Evolutionary conservation across 78 protist species (phyloP).

Genomic region (Dictyostelium purpureum): DNA sequence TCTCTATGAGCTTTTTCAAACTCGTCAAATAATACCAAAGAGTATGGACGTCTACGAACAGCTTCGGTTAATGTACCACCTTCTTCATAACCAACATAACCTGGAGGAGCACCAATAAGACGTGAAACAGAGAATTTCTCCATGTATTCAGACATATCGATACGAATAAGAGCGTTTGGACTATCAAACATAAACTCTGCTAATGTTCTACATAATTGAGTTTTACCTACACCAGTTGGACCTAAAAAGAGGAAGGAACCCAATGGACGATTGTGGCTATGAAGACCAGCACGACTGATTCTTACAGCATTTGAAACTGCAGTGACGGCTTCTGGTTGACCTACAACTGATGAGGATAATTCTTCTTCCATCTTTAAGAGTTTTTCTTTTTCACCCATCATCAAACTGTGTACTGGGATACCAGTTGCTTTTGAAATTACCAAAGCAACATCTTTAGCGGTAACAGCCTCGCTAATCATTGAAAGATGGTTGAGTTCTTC

Average conservation of each 20-base stretch:
- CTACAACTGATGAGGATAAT: constrained; percentile 92
- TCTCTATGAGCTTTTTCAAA: constrained; percentile 92
- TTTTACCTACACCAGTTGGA: constrained; percentile 94
- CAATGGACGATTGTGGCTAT: constrained; percentile 87
- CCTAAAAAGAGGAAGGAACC: constrained; percentile 97
- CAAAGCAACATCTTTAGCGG: constrained; percentile 84
- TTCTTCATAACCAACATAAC: constrained; percentile 98
- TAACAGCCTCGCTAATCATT: constrained; percentile 86
- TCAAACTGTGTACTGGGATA: constrained; percentile 94
- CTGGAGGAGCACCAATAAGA: constrained; percentile 99
- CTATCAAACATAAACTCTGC: constrained; percentile 95
- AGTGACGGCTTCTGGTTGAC: constrained; percentile 97
- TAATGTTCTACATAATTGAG: constrained; percentile 97
- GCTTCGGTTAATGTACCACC: constrained; percentile 99
- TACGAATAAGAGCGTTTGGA: constrained; percentile 92
- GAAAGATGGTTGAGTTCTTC: constrained; percentile 12
- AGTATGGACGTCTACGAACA: constrained; percentile 97
- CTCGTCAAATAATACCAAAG: constrained; percentile 86
- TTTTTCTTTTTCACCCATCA: constrained; percentile 87
- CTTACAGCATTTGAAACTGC: constrained; percentile 95
- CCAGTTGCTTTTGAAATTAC: constrained; percentile 97
- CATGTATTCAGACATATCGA: constrained; percentile 99
- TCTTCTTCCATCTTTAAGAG: constrained; percentile 88
- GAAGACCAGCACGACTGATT: constrained; percentile 96
- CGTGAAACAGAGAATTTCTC: constrained; percentile 95